Base-by-base conservation (phyloP, 1,139 yeast genomes). In the Lodderomyces oxycetoniae region DNA sequence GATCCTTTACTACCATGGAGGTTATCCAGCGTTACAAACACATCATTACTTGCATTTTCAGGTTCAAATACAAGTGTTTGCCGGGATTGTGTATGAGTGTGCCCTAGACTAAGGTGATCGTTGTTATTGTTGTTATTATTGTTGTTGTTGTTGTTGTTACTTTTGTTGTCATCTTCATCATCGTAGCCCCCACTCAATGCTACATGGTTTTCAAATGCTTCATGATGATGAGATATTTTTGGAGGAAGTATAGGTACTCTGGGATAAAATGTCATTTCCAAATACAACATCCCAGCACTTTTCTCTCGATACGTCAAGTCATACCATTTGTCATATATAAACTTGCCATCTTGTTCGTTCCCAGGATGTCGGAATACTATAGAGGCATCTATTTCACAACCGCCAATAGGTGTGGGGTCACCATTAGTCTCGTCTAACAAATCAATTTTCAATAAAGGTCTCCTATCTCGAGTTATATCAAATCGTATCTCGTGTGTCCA, bases 211-310 rank as follows among this genome's bases (percentile, higher is more conserved):
- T n/a, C n/a, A n/a, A n/a, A n/a, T 8, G 8, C 8, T 9, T 8
- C 9, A 23, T 23, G 12, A 8, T 23, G 6, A 7, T 23, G 12
- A 23, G 26, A 8, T 7, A 64, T 37, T 39, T 68, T 68, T 2
- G 74, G 71, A 2, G 75, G 77, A 25, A 64, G 45, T 5, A 67
- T 49, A 0, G 77, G 79, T 2, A 74, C 69, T 12, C 70, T 58
- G 0, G 96, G 93, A 52, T 86, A 87, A 51, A 86, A 91, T 0
- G 97, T 87, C 83, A 91, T 81, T 51, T 91, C 97, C 36, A 93
- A 61, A 55, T 81, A 89, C 1, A 91, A 76, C 58, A 77, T 85
- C 1, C 98, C 98, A 1, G 96, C 96, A 36, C 84, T 77, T 47
- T 78, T 74, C n/a, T 78, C 81, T 37, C 76, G 77, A 50, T 76